Percentiles rank a stretch among this genome's conserved stretches.
Evolutionary conservation across 2,329 filamentous ascomycete genomes (phyloP).

Genomic region (Penicillium concentricum): DNA sequence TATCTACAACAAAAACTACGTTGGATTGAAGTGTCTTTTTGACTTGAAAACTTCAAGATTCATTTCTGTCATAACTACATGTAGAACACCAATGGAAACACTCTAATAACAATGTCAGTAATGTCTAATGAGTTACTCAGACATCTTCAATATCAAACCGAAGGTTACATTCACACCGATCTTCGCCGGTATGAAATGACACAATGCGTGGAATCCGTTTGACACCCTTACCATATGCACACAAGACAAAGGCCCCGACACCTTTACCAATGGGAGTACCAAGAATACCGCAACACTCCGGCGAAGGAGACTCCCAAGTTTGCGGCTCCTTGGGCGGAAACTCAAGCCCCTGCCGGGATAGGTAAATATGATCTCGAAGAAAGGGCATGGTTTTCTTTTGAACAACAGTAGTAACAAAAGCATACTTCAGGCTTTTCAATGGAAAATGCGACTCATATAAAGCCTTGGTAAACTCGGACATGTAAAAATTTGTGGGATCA

Average conservation of each 20-base stretch:
- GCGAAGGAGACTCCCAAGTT: slow-evolving; percentile 5
- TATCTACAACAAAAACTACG: background rate
- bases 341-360: background rate
- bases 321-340: background rate
- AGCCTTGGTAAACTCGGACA: slow-evolving; percentile 2
- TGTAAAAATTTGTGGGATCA: background rate
- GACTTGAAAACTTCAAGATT: background rate
- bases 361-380: background rate
- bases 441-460: slow-evolving; percentile 1
- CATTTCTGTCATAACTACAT: background rate
- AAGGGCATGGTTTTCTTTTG: background rate
- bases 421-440: background rate
- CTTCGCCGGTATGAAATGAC: background rate
- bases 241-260: slow-evolving; percentile 1
- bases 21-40: background rate
- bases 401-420: background rate
- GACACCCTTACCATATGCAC: slow-evolving; percentile 6
- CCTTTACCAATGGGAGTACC: slow-evolving; percentile 11
- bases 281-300: slow-evolving; percentile 6
- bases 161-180: background rate
- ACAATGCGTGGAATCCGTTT: slow-evolving; percentile 6
- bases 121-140: background rate
- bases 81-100: too few species aligned
- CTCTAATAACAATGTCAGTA: background rate
- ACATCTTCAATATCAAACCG: slow-evolving; percentile 4